These are phyloP conservation scores for Aspergillus sp. DNA, from an alignment of 2,329 filamentous ascomycete species.

Conservation along the genomic window DNA sequence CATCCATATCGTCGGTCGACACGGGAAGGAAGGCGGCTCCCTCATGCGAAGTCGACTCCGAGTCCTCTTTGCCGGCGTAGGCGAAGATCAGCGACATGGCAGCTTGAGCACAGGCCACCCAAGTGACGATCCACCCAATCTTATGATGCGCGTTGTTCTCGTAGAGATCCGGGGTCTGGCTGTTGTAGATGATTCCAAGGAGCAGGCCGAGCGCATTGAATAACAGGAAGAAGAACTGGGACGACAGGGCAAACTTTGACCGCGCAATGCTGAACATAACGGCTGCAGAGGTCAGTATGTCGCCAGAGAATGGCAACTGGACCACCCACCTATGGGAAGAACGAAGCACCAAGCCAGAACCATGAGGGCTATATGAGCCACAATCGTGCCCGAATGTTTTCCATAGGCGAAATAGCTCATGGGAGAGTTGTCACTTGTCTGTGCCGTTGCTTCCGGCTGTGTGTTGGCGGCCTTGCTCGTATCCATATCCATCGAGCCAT, in stretches of 20 bases:
- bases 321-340: slow-evolving; percentile 58
- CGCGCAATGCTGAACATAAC: slow-evolving; percentile 78
- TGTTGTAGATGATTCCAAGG: slow-evolving; percentile 63
- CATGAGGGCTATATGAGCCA: slow-evolving; percentile 64
- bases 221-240: slow-evolving; percentile 59
- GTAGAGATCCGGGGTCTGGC: slow-evolving; percentile 75
- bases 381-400: slow-evolving; percentile 41
- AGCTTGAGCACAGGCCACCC: slow-evolving; percentile 60
- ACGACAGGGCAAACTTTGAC: slow-evolving; percentile 61
- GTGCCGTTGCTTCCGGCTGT: slow-evolving; percentile 9
- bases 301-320: slow-evolving; percentile 6
- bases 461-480: slow-evolving; percentile 13
- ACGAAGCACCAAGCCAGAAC: slow-evolving; percentile 61
- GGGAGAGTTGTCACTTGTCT: slow-evolving; percentile 16
- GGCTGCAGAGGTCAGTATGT: slow-evolving; percentile 40
- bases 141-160: slow-evolving; percentile 81
- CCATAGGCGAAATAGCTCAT: slow-evolving; percentile 37
- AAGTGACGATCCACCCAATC: slow-evolving; percentile 74
- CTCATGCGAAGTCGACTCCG: slow-evolving; percentile 35
- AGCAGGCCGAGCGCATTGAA: slow-evolving; percentile 57
- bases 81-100: slow-evolving; percentile 57
- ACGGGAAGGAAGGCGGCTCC: slow-evolving; percentile 54
- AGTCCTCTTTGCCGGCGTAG: slow-evolving; percentile 43
- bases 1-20: slow-evolving; percentile 47
- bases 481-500: slow-evolving; percentile 24